Conservation (phyloP, 257 asterid genomes). For the Nicotiana tabacum region DNA sequence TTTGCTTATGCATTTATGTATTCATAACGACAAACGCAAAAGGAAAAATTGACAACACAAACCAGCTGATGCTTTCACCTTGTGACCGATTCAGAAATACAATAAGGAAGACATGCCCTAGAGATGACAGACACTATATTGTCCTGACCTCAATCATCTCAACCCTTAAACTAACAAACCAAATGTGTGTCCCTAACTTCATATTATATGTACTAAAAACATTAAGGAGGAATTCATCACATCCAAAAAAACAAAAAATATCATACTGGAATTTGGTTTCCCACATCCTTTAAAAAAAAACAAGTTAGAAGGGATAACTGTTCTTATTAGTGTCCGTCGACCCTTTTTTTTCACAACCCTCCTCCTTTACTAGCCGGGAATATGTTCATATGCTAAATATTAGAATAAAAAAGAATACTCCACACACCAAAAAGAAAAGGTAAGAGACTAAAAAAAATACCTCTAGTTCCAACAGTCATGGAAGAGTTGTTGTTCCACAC, state of each 20-base stretch:
- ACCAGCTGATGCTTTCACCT: neutral
- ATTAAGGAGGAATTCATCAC: neutral
- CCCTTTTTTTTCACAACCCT: neutral
- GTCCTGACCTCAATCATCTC: neutral
- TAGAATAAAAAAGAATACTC: neutral
- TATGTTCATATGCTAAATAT: neutral
- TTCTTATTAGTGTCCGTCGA: neutral
- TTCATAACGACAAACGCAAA: neutral
- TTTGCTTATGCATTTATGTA: neutral
- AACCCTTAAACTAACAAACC: neutral
- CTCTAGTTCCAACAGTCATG: constrained; percentile 81
- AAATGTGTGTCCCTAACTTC: neutral
- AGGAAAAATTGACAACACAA: neutral
- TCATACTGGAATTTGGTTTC: neutral
- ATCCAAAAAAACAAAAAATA: neutral
- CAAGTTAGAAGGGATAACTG: neutral
- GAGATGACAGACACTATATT: neutral
- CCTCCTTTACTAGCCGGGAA: neutral
- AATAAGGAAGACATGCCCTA: neutral
- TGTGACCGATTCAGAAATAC: neutral
- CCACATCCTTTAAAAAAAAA: no score
- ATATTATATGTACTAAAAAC: neutral
- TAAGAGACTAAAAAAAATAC: constrained; percentile 16
- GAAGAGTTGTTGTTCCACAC: constrained; percentile 85
- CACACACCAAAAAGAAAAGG: neutral